phyloP scores from a whole-genome alignment of 169 alveolate genomes.

The Perkinsus marinus region DNA sequence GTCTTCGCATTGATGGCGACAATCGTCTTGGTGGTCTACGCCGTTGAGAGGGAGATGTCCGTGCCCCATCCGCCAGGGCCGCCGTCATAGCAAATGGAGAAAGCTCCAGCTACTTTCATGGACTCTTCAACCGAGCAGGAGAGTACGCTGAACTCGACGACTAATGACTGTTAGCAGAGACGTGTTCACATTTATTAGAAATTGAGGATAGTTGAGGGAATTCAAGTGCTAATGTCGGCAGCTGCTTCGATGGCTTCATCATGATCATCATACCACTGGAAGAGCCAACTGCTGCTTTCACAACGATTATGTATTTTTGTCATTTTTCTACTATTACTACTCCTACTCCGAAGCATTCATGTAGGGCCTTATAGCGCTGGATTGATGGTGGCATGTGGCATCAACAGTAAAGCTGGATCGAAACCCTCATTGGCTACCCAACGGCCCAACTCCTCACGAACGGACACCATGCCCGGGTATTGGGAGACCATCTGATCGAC shows the following conservation, averaged over 20 bases:
- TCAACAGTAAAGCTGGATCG: not conserved
- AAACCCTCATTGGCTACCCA: not conserved
- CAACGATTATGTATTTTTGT: not conserved
- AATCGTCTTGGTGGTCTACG: not conserved
- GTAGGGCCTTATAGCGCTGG: not conserved
- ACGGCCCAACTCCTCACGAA: not conserved
- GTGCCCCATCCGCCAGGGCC: too few relatives aligned
- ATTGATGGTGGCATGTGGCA: not conserved
- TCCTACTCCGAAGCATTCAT: too few relatives aligned
- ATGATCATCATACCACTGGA: not conserved
- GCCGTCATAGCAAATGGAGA: too few relatives aligned
- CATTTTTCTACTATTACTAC: not conserved
- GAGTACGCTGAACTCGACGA: too few relatives aligned
- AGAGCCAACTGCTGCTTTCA: not conserved
- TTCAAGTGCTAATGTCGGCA: too few relatives aligned
- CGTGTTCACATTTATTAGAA: too few relatives aligned
- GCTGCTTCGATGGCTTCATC: not conserved
- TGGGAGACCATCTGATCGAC: not conserved
- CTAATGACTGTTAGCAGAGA: too few relatives aligned
- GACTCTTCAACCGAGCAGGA: too few relatives aligned
- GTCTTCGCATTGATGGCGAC: not conserved
- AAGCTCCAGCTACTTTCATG: too few relatives aligned
- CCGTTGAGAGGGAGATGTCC: too few relatives aligned
- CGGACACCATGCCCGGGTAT: not conserved
- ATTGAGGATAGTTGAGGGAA: too few relatives aligned